Evolutionary conservation across 129 eudicot genomes (phyloP).

Genomic region (Flaveria ramosissima): DNA sequence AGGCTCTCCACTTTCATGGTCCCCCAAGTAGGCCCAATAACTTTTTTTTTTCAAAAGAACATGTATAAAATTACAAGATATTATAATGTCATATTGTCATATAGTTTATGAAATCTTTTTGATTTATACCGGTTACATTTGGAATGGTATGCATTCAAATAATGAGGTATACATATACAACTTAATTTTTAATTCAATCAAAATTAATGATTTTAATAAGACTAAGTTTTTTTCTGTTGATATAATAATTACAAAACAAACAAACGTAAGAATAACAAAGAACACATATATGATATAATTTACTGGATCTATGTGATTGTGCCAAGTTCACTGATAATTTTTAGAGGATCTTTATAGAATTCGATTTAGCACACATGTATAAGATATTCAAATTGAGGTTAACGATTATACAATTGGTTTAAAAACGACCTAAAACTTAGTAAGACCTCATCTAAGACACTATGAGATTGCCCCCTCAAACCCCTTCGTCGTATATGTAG

Average conservation of each 20-base stretch:
- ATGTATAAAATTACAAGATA: not conserved
- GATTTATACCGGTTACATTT: not conserved
- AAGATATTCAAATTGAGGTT: too few species aligned
- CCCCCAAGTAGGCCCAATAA: not conserved
- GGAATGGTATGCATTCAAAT: not conserved
- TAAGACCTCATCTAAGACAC: too few species aligned
- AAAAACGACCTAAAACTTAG: too few species aligned
- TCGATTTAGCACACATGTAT: too few species aligned
- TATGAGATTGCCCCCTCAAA: too few species aligned
- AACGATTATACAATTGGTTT: too few species aligned
- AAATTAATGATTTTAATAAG: too few species aligned
- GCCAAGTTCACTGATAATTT: not conserved
- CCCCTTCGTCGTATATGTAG: too few species aligned
- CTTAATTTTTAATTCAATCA: too few species aligned
- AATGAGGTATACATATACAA: not conserved
- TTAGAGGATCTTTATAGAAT: not conserved
- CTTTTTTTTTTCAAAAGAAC: not conserved
- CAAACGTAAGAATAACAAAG: not conserved
- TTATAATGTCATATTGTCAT: not conserved
- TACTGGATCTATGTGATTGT: not conserved
- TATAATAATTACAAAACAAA: too few species aligned
- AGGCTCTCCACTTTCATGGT: slow-evolving; percentile 20
- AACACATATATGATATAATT: not conserved
- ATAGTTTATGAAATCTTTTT: not conserved
- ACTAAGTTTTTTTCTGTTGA: too few species aligned